phyloP scores from a whole-genome alignment of 164 flowering plant genomes.

The Tetrastigma voinierianum region DNA sequence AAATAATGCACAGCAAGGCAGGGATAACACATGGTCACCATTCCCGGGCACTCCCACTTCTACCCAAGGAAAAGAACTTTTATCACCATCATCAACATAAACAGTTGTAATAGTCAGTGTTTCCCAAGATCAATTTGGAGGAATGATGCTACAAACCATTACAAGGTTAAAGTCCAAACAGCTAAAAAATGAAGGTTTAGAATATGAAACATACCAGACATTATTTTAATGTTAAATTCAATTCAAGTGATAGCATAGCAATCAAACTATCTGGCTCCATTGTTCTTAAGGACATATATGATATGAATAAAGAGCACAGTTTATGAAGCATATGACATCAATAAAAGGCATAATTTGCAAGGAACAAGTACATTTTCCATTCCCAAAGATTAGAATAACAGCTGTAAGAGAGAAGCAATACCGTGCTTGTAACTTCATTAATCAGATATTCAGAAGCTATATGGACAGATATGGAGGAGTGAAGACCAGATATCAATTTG shows the following conservation, averaged over 20 bases:
- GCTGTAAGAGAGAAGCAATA: slow-evolving; percentile 20
- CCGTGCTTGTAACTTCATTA: slow-evolving; percentile 60
- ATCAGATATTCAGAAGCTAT: slow-evolving; percentile 90
- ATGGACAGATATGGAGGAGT: slow-evolving; percentile 87
- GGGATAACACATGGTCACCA: no score
- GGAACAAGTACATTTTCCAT: neutral
- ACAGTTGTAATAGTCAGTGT: no score
- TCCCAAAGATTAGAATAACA: neutral
- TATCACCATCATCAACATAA: no score
- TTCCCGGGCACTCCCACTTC: no score
- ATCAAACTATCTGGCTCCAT: neutral
- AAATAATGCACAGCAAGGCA: no score
- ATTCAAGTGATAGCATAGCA: neutral
- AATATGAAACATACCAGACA: neutral
- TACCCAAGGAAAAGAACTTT: no score
- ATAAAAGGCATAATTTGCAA: neutral
- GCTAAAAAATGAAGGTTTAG: neutral
- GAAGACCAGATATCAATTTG: slow-evolving; percentile 93
- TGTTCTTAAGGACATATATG: neutral
- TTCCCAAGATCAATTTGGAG: no score
- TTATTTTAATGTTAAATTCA: neutral
- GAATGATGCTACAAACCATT: no score
- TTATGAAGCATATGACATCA: no score
- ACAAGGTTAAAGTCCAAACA: neutral
- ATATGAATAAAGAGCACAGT: no score